These are phyloP conservation scores for Suillus americanus DNA, from an alignment of 768 basidiomycete species.

Conservation along the genomic window DNA sequence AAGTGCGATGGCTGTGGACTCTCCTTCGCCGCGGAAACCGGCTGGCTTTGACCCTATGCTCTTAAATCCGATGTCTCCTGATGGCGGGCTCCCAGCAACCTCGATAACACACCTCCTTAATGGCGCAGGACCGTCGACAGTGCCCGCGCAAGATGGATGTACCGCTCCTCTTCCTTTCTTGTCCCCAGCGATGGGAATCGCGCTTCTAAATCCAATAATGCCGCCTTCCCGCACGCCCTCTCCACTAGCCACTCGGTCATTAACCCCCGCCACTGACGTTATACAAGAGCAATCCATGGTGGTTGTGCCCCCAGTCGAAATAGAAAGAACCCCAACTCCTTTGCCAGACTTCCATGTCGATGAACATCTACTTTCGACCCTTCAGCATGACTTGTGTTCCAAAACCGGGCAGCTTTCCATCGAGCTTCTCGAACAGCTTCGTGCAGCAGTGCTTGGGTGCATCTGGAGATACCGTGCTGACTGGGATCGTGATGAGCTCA, in stretches of 20 bases:
- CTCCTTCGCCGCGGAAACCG: constrained; percentile 26
- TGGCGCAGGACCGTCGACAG: constrained; percentile 10
- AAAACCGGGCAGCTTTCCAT: constrained; percentile 64
- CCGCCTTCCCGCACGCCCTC: not conserved
- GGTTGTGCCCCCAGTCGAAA: constrained; percentile 30
- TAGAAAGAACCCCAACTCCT: constrained; percentile 66
- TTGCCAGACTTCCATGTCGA: constrained; percentile 78
- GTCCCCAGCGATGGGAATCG: not conserved
- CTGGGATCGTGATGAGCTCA: constrained; percentile 77
- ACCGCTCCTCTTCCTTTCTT: not conserved
- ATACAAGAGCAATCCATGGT: constrained; percentile 20
- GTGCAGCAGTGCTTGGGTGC: constrained; percentile 74
- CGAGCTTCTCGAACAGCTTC: constrained; percentile 92
- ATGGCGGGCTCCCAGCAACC: constrained; percentile 22
- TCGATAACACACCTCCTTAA: constrained; percentile 28
- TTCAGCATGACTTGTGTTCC: constrained; percentile 50
- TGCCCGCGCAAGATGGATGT: not conserved
- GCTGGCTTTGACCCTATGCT: constrained; percentile 52
- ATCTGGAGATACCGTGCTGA: constrained; percentile 83
- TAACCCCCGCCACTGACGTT: not conserved
- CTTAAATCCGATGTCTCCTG: constrained; percentile 49
- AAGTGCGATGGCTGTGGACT: constrained; percentile 41
- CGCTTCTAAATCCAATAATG: not conserved
- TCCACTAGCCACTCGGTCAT: not conserved
- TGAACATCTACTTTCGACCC: constrained; percentile 42